A percentile compares a stretch with the other conserved stretches of the same genome.
Conservation (phyloP, 495 filamentous ascomycete genomes). For the Ramalina intermedia region DNA sequence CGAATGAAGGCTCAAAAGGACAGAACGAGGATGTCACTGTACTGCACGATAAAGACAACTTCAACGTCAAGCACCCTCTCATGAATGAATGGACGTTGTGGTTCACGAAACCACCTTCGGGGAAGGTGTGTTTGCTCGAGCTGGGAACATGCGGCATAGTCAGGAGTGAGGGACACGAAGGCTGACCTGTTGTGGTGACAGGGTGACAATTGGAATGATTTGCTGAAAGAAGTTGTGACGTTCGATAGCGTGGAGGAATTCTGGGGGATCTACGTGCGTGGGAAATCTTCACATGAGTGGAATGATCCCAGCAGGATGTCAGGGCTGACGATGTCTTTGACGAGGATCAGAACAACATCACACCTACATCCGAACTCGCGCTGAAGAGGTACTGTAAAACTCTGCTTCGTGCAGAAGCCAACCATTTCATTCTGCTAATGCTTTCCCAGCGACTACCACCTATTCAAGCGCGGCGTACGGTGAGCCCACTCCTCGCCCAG, state of each 20-base stretch:
- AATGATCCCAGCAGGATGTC: background rate
- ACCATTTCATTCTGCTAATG: background rate
- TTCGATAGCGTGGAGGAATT: slow-evolving; percentile 99
- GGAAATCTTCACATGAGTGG: background rate
- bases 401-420: background rate
- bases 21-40: slow-evolving; percentile 60
- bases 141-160: background rate
- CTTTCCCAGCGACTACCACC: slow-evolving; percentile 62
- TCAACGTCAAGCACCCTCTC: slow-evolving; percentile 96
- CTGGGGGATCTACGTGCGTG: slow-evolving; percentile 94
- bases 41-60: slow-evolving; percentile 94
- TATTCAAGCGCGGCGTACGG: slow-evolving; percentile 94
- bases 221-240: slow-evolving; percentile 94
- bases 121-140: slow-evolving; percentile 51
- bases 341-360: slow-evolving; percentile 83
- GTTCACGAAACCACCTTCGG: slow-evolving; percentile 97
- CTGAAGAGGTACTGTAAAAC: slow-evolving; percentile 50
- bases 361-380: slow-evolving; percentile 82
- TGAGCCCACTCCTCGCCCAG: background rate
- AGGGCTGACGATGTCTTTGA: background rate
- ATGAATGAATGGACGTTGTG: slow-evolving; percentile 96
- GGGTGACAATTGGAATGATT: slow-evolving; percentile 97
- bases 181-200: slow-evolving; percentile 19
- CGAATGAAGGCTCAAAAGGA: slow-evolving; percentile 22
- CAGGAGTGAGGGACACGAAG: background rate